Conservation (phyloP, 441 rosid genomes). For the Aleurites moluccanus region DNA sequence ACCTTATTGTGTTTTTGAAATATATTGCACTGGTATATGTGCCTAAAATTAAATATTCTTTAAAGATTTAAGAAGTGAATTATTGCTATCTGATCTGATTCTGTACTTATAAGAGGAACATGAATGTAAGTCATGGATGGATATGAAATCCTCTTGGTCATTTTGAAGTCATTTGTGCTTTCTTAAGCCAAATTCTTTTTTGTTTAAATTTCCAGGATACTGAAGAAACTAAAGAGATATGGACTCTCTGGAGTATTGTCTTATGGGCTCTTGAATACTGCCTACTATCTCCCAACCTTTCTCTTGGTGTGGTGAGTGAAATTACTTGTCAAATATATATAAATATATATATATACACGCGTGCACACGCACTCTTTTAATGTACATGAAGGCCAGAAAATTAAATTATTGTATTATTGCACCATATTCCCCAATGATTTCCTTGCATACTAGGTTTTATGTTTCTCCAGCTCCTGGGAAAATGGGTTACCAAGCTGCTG, state of each 20-base stretch:
- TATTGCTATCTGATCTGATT: not conserved
- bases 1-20: conserved; percentile 20
- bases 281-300: conserved; percentile 70
- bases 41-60: not conserved
- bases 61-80: not conserved
- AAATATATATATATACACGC: not conserved
- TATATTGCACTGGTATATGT: not conserved
- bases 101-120: not conserved
- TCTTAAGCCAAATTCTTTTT: not conserved
- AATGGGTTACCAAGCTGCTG: conserved; percentile 79
- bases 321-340: conserved; percentile 2
- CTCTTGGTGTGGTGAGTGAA: conserved; percentile 79
- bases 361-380: not conserved
- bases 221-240: conserved; percentile 69
- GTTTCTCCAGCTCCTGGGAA: conserved; percentile 81
- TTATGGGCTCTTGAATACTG: conserved; percentile 81
- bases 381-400: too few relatives aligned
- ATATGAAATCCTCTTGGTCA: not conserved
- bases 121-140: too few relatives aligned
- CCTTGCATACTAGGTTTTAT: conserved; percentile 62
- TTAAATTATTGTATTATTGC: too few relatives aligned
- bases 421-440: not conserved
- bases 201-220: conserved; percentile 42
- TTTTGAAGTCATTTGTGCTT: not conserved
- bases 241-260: conserved; percentile 83